Evolutionary conservation across 2,329 filamentous ascomycete genomes (phyloP), one percentile per base, ranked within the genome.

Genomic region (Torrubiella hemipterigena): DNA sequence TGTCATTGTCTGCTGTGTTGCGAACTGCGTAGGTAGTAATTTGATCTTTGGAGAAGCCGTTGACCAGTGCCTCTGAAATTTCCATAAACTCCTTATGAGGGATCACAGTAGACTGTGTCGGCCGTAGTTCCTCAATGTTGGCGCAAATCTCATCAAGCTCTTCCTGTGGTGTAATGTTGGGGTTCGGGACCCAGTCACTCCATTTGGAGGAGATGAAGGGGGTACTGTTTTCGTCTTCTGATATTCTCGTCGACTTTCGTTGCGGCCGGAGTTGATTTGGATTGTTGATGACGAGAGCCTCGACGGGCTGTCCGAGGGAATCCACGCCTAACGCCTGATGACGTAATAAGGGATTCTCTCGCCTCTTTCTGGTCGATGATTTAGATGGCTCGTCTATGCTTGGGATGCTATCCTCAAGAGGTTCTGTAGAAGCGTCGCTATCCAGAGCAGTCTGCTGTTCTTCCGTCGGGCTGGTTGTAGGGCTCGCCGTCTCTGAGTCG

Each of bases 81-180:
- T 51, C 48, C 4, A 53, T 44, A 32, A 69, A 70, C 6, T 65
- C 55, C 0, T 44, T 49, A 20, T 48, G 42, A 2, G 51, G 43
- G 5, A 73, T 34, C 7, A 55, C 42, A 2, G 37, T 53, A 16
- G 54, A 54, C 6, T 56, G 52, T 2, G 33, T 35, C 2, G 69
- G 70, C 22, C 56, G 56, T 20, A 74, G 43, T 33, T 61, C 59
- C 19, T 71, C 51, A 13, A 76, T 61, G 35, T 68, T 65, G 4
- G 48, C 44, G 29, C 55, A 44, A 2, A 61, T 48, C 25, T 69
- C 59, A 13, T 56, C 47, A 3, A 38, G 30, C 8, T 44, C 40
- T 2, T 48, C 38, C 4, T 35, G 9, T 29, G 31, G 11, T 26
- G 17, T 2, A 31, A 14, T 25, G 23, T 20, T 15, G 12, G 12